Percentiles rank a stretch among this genome's conserved stretches.
Evolutionary conservation across 805 yeast genomes (phyloP).

Genomic region (Lachancea sp.): DNA sequence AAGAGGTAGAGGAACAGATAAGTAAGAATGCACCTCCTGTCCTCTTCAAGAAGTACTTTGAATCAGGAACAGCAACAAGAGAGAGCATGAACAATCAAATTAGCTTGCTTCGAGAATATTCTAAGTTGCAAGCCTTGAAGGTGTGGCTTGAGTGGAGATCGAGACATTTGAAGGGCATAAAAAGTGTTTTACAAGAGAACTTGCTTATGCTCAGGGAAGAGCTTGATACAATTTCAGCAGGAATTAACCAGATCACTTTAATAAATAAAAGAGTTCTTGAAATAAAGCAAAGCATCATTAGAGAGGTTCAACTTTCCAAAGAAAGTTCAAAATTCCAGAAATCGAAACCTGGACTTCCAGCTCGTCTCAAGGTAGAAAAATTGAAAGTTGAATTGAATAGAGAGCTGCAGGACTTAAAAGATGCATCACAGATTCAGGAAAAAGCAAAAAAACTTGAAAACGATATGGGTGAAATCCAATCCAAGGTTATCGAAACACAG

Average conservation of each 20-base stretch:
- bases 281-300: slow-evolving; percentile 16
- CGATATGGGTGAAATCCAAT: not conserved
- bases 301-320: slow-evolving; percentile 20
- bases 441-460: not conserved
- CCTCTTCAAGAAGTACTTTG: slow-evolving; percentile 44
- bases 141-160: slow-evolving; percentile 62
- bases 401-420: slow-evolving; percentile 4
- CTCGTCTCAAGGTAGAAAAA: slow-evolving; percentile 7
- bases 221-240: slow-evolving; percentile 15
- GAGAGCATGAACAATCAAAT: slow-evolving; percentile 43
- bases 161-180: slow-evolving; percentile 43
- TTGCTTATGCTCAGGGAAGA: slow-evolving; percentile 22
- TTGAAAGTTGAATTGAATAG: slow-evolving; percentile 8
- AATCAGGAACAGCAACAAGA: slow-evolving; percentile 35
- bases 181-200: slow-evolving; percentile 30
- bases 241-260: slow-evolving; percentile 11
- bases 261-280: slow-evolving; percentile 12
- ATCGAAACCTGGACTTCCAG: not conserved
- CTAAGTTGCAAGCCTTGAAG: slow-evolving; percentile 47
- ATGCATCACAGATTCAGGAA: not conserved
- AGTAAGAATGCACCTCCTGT: slow-evolving; percentile 41
- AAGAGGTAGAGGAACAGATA: slow-evolving; percentile 42
- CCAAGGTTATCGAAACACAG: slow-evolving; percentile 8
- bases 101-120: slow-evolving; percentile 42
- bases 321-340: slow-evolving; percentile 12